Evolutionary conservation across 2,329 filamentous ascomycete species (phyloP), one percentile per base, ranked within the genome.

Genomic region (Xylaria sp.): DNA sequence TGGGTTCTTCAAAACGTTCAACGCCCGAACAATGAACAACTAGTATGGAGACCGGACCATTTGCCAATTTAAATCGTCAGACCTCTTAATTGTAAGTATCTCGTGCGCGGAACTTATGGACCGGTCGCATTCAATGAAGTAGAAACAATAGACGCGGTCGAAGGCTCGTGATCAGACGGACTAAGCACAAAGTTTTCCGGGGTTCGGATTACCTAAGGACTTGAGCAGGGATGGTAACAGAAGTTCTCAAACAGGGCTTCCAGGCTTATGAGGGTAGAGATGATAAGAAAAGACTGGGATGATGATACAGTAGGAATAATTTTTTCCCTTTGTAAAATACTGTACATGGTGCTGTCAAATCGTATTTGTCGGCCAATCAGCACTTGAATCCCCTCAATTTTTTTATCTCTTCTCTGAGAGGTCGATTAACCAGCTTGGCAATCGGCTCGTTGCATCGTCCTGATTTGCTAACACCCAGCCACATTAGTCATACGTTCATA

Each of bases 131-230:
- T 33, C 26, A 46, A 36, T 38, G 54, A 63, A 54, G 51, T 20
- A 40, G 42, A 31, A 42, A 33, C 10, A 26, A 23, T 31, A 49
- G 36, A 44, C 42, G 57, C 54, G 36, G 53, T 67, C 26, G 31
- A 62, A 49, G 58, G 51, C 49, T 53, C 60, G 65, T 58, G 62
- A 56, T 56, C 42, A 58, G 17, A 28, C 51, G 40, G 46, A 17
- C 53, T 13, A 57, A 51, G 58, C 40, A 59, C 63, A 68, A 51
- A 63, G 58, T 59, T 62, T 66, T 65, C 51, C 36, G 57, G 66
- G 66, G 58, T 54, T 40, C 31, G 33, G 61, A 61, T 68, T 68
- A 61, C 61, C 59, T 67, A 64, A 67, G 48, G 36, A 28, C 46
- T 53, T 53, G 26, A 63, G 54, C 36, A 44, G 44, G 26, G 48